A percentile compares a stretch with the other conserved stretches of the same genome.
Conservation (phyloP, 495 filamentous ascomycete species). For the Penicillium soppii region DNA sequence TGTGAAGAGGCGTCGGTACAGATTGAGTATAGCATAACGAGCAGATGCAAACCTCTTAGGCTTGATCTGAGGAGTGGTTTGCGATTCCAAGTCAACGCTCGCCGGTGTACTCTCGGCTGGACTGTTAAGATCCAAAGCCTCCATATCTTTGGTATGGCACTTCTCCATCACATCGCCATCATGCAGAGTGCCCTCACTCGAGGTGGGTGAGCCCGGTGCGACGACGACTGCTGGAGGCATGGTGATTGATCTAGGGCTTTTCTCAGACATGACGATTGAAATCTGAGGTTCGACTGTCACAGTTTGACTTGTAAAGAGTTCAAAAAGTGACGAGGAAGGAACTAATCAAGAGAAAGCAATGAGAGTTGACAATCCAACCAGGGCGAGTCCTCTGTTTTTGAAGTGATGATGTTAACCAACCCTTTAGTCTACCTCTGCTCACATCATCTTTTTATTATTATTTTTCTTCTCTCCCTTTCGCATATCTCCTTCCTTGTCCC, state of each 20-base stretch:
- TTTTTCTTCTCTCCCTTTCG: background rate
- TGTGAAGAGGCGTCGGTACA: conserved; percentile 55
- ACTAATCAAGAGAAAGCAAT: conserved; percentile 4
- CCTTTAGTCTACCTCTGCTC: background rate
- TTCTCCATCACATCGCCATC: conserved; percentile 26
- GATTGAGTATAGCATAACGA: conserved; percentile 40
- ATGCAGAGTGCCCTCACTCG: conserved; percentile 25
- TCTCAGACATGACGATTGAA: conserved; percentile 35
- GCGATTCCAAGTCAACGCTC: conserved; percentile 39
- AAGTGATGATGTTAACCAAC: conserved; percentile 1
- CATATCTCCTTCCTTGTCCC: background rate
- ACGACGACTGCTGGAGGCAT: conserved; percentile 24
- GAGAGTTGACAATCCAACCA: conserved; percentile 10
- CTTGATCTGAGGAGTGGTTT: conserved; percentile 22
- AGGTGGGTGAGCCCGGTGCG: conserved; percentile 7
- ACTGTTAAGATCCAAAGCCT: conserved; percentile 1
- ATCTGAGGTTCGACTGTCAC: no score
- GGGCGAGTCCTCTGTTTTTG: conserved; percentile 5
- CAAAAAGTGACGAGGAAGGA: conserved; percentile 18
- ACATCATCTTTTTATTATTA: background rate
- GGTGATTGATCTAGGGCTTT: conserved; percentile 20
- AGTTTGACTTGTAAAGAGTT: no score
- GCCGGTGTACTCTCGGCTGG: background rate
- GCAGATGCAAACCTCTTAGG: conserved; percentile 30
- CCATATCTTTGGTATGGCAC: conserved; percentile 27